phyloP scores from a whole-genome alignment of 2,329 filamentous ascomycete species.

The Xylaria sp. region DNA sequence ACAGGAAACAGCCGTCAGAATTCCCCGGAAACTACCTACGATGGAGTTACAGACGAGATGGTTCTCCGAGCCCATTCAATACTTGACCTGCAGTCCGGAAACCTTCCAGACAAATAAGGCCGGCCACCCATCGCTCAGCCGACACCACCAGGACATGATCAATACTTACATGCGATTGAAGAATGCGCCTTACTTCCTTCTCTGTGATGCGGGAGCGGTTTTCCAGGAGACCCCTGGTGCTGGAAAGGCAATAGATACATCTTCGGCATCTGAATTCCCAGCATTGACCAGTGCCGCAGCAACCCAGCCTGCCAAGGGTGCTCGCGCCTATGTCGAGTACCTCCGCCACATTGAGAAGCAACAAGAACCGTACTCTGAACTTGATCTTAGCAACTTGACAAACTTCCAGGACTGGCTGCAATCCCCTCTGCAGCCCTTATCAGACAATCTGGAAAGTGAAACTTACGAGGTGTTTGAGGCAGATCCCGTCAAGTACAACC shows the following conservation, averaged over 20 bases:
- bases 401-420: constrained; percentile 90
- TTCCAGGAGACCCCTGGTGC: constrained; percentile 33
- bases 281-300: constrained; percentile 61
- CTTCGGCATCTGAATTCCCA: constrained; percentile 56
- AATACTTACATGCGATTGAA: constrained; percentile 60
- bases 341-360: constrained; percentile 77
- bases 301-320: constrained; percentile 36
- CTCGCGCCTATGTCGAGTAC: constrained; percentile 64
- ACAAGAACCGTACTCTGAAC: constrained; percentile 57
- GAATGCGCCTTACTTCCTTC: constrained; percentile 55
- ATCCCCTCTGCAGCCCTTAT: constrained; percentile 86
- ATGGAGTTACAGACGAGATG: constrained; percentile 59
- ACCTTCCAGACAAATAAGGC: constrained; percentile 56
- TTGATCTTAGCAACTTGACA: constrained; percentile 49
- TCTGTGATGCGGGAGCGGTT: constrained; percentile 57
- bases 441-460: constrained; percentile 92
- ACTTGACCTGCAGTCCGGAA: constrained; percentile 49
- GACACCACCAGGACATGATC: constrained; percentile 56
- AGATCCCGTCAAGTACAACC: constrained; percentile 95
- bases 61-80: constrained; percentile 64
- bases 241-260: constrained; percentile 30
- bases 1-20: constrained; percentile 43
- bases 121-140: constrained; percentile 57
- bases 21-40: constrained; percentile 55
- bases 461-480: constrained; percentile 99